These are phyloP conservation scores for Apiosordaria backusii DNA, from an alignment of 495 filamentous ascomycete species.

Conservation along the genomic window DNA sequence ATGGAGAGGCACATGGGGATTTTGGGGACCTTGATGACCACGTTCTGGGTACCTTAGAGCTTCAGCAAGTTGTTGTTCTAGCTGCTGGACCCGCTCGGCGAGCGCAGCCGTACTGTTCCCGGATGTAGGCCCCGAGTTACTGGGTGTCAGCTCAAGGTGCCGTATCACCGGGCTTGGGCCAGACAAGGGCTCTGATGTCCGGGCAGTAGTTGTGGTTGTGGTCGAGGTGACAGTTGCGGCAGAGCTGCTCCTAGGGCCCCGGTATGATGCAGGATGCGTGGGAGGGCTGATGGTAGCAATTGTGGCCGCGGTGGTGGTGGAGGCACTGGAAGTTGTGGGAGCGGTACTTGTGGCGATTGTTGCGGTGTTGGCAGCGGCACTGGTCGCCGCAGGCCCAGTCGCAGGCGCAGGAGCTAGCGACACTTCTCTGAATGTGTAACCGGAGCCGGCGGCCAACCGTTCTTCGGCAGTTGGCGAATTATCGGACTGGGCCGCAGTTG, in stretches of 20 bases:
- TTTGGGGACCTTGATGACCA: conserved; percentile 9
- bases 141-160: not conserved
- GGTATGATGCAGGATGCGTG: not conserved
- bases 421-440: conserved; percentile 14
- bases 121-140: not conserved
- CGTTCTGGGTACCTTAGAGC: conserved; percentile 20
- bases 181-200: not conserved
- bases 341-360: not conserved
- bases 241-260: not conserved
- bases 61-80: conserved; percentile 34
- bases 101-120: conserved; percentile 19
- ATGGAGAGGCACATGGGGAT: conserved; percentile 6
- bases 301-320: not conserved
- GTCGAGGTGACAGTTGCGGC: not conserved
- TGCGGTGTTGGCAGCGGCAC: conserved; percentile 1
- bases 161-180: not conserved
- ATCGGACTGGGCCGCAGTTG: conserved; percentile 18
- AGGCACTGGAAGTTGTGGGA: not conserved
- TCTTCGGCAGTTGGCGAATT: conserved; percentile 15
- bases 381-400: not conserved
- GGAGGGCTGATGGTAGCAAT: not conserved
- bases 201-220: not conserved
- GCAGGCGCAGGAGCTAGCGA: conserved; percentile 10
- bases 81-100: conserved; percentile 25
- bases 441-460: conserved; percentile 10